Evolutionary conservation across 2,329 filamentous ascomycete genomes (phyloP).

Genomic region (Pezicula rhizophila): DNA sequence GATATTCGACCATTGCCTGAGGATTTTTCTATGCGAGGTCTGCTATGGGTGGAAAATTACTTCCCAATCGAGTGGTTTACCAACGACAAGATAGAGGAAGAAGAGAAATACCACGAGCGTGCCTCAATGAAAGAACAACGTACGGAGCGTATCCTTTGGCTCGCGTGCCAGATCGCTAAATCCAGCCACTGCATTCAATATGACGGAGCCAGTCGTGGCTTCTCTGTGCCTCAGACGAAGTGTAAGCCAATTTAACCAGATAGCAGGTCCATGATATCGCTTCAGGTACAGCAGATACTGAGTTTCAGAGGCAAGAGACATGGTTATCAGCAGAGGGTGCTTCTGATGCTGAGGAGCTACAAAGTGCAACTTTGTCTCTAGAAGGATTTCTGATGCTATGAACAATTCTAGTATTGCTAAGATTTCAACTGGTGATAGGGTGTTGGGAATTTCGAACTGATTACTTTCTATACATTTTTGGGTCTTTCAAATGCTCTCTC

Average conservation of each 20-base stretch:
- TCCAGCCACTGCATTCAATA: conserved; percentile 11
- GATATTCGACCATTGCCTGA: conserved; percentile 22
- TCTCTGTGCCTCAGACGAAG: neutral
- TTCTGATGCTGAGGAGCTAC: too few species aligned
- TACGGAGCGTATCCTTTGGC: conserved; percentile 19
- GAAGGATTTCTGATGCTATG: too few species aligned
- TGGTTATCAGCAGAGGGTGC: too few species aligned
- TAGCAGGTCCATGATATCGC: too few species aligned
- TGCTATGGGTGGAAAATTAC: conserved; percentile 20
- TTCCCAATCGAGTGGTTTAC: conserved; percentile 21
- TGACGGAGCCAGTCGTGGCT: conserved; percentile 1
- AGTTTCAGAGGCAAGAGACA: too few species aligned
- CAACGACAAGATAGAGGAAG: conserved; percentile 21
- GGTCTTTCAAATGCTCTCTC: too few species aligned
- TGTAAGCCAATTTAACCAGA: neutral
- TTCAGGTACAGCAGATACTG: too few species aligned
- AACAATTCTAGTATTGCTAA: too few species aligned
- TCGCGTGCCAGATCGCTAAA: conserved; percentile 13
- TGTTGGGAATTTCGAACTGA: too few species aligned
- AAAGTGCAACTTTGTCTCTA: too few species aligned
- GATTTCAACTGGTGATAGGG: too few species aligned
- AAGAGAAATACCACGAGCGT: conserved; percentile 18
- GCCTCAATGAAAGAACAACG: conserved; percentile 15
- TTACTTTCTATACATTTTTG: too few species aligned
- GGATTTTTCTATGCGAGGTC: conserved; percentile 23